These are phyloP conservation scores for Penicillium sp. DNA, from an alignment of 2,329 filamentous ascomycete genomes.

Conservation along the genomic window DNA sequence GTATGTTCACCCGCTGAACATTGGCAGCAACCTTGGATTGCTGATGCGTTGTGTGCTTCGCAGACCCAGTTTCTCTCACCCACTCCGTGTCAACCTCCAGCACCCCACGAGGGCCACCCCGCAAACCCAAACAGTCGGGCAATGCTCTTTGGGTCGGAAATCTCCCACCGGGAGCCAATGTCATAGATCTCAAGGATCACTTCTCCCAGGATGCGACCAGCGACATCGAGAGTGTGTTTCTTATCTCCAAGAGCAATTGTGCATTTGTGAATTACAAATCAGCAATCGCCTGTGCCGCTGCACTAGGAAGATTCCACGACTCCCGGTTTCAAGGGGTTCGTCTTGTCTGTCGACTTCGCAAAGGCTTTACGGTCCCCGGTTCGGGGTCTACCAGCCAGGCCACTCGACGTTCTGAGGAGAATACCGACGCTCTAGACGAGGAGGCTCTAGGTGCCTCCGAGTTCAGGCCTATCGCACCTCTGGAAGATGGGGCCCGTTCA, in stretches of 20 bases:
- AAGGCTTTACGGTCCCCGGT: constrained; percentile 49
- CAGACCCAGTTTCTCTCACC: constrained; percentile 15
- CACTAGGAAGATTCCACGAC: constrained; percentile 84
- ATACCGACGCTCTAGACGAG: constrained; percentile 9
- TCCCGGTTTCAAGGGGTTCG: constrained; percentile 84
- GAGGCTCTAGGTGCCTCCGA: constrained; percentile 1
- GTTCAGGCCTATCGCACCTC: constrained; percentile 16
- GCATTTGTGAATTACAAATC: constrained; percentile 94
- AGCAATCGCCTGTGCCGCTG: constrained; percentile 71
- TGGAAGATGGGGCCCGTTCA: constrained; percentile 35
- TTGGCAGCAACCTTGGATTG: neutral
- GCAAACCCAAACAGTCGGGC: constrained; percentile 70
- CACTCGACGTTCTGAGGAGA: constrained; percentile 27
- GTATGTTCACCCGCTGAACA: constrained; percentile 19
- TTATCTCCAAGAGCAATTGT: constrained; percentile 96
- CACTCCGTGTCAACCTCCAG: constrained; percentile 23
- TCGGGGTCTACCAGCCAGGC: constrained; percentile 47
- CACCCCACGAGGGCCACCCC: constrained; percentile 61
- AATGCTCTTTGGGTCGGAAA: constrained; percentile 97
- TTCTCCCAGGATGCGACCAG: constrained; percentile 75
- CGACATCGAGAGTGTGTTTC: constrained; percentile 82
- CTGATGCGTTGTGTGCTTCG: neutral
- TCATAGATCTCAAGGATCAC: constrained; percentile 85
- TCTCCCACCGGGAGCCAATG: constrained; percentile 76
- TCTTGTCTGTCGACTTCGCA: constrained; percentile 79